Percentiles rank a stretch among this genome's conserved stretches.
These are phyloP conservation scores for Syzygium syzygioides DNA, from an alignment of 441 rosid species.

Conservation along the genomic window DNA sequence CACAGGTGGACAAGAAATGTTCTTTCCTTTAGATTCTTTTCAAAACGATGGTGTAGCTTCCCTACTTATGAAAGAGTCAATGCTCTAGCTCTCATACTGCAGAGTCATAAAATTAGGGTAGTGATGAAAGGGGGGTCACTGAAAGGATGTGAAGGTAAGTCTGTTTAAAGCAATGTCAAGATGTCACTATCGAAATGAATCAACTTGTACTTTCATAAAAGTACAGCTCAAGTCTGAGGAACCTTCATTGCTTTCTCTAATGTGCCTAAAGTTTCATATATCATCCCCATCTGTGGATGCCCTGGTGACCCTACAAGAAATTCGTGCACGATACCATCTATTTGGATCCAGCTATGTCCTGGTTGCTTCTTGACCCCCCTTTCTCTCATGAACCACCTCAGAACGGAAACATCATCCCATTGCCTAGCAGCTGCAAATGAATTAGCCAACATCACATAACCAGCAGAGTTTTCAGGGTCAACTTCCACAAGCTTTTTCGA, in stretches of 20 bases:
- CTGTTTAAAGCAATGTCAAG: not conserved
- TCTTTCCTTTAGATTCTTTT: not conserved
- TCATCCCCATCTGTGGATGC: slow-evolving; percentile 18
- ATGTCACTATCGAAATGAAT: not conserved
- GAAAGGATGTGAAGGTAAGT: not conserved
- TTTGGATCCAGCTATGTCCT: slow-evolving; percentile 29
- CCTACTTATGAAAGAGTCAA: not conserved
- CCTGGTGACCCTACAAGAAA: slow-evolving; percentile 15
- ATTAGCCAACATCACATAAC: slow-evolving; percentile 29
- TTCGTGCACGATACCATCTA: slow-evolving; percentile 24
- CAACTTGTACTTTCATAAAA: too few relatives aligned
- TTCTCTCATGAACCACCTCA: slow-evolving; percentile 26
- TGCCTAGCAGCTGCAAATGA: slow-evolving; percentile 17
- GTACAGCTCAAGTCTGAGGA: too few relatives aligned
- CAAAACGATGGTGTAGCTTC: not conserved
- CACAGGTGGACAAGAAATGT: not conserved
- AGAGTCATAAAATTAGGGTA: not conserved
- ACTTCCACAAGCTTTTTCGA: slow-evolving; percentile 19
- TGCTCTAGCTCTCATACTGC: not conserved
- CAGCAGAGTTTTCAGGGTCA: slow-evolving; percentile 28
- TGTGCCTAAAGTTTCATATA: slow-evolving; percentile 10
- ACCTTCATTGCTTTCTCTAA: not conserved
- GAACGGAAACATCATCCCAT: slow-evolving; percentile 22
- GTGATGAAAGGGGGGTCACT: not conserved
- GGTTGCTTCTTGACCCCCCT: slow-evolving; percentile 31